These are phyloP conservation scores for Fusarium sp. DNA, from an alignment of 2,329 filamentous ascomycete species.

Conservation along the genomic window DNA sequence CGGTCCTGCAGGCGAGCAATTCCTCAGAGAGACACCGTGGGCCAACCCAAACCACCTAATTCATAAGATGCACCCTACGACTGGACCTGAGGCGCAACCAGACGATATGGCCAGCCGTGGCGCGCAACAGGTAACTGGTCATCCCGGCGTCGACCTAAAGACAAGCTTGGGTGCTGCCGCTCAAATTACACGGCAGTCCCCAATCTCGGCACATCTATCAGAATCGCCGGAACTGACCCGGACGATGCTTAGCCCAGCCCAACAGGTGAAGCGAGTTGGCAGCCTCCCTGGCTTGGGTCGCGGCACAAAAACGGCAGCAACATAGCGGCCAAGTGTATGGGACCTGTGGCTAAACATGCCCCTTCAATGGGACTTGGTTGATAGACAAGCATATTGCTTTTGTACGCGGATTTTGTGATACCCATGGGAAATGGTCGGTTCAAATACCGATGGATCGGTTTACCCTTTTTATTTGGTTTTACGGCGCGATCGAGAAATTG, in stretches of 20 bases:
- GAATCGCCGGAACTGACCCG: constrained; percentile 62
- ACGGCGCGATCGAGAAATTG: constrained; percentile 33
- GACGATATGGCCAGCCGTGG: constrained; percentile 39
- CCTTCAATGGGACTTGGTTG: constrained; percentile 38
- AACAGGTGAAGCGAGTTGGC: constrained; percentile 53
- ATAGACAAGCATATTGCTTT: constrained; percentile 46
- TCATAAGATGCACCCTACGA: constrained; percentile 65
- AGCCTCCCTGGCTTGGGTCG: constrained; percentile 52
- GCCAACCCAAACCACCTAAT: constrained; percentile 88
- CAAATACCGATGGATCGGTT: constrained; percentile 39
- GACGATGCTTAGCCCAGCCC: constrained; percentile 51
- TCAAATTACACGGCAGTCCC: constrained; percentile 46
- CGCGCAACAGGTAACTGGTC: constrained; percentile 33
- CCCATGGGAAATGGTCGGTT: constrained; percentile 52
- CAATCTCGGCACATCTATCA: constrained; percentile 50
- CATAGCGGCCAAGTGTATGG: constrained; percentile 39
- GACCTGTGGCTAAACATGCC: constrained; percentile 29
- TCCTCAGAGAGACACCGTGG: constrained; percentile 91
- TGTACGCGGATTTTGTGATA: constrained; percentile 56
- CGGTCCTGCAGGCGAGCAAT: constrained; percentile 83
- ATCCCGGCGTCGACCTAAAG: constrained; percentile 44
- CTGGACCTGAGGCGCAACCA: constrained; percentile 20
- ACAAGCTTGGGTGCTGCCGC: constrained; percentile 43
- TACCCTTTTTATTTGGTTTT: constrained; percentile 42
- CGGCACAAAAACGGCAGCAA: constrained; percentile 54